Base-by-base conservation (phyloP, 768 basidiomycete genomes). In the Phlebiopsis gigantea region DNA sequence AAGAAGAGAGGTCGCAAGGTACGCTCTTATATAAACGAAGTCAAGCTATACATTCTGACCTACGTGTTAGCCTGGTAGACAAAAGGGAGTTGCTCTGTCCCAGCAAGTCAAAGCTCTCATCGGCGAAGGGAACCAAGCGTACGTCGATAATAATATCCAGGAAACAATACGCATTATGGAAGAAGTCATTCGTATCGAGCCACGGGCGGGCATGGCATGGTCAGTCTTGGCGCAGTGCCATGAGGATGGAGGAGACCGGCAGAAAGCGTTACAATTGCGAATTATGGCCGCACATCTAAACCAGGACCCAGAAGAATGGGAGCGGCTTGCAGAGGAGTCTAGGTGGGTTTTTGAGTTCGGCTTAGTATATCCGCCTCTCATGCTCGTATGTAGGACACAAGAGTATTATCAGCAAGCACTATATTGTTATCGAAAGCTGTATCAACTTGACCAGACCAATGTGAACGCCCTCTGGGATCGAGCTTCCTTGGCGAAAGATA, bases 171-270 rank as follows among this genome's bases (percentile, higher is more conserved):
- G 83, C 19, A 79, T 87, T 24, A 90, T 94, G 82, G 85, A 88
- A 66, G 93, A 98, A 66, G 90, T 97, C 61, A 93, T 99, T 53
- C 83, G 92, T 8, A 91, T 94, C 55, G 96, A 99, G 67, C 93
- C 95, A 1, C 82, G 89, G 17, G 88, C 93, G 1, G 76, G 79
- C 0, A 72, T 82, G 1, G 90, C 93, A 1, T 99, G 95, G 95
- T 82, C 84, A 7, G 90, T 93, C 0, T 80, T 98, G 5, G 92
- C 90, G 2, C 82, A 87, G 61, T 91, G 90, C 63, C 88, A 93
- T 66, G 80, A 84, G 30, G 90, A 93, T 63, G 71, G 82, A 67
- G 76, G 79, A 5, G 82, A 95, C 57, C 67, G 69, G 1, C 77
- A 87, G 51, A 88, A 87, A 59, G 88, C 86, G 0, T 72, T 96